Evolutionary conservation across 306 rosid species (phyloP).

Genomic region (Castanea sativa): DNA sequence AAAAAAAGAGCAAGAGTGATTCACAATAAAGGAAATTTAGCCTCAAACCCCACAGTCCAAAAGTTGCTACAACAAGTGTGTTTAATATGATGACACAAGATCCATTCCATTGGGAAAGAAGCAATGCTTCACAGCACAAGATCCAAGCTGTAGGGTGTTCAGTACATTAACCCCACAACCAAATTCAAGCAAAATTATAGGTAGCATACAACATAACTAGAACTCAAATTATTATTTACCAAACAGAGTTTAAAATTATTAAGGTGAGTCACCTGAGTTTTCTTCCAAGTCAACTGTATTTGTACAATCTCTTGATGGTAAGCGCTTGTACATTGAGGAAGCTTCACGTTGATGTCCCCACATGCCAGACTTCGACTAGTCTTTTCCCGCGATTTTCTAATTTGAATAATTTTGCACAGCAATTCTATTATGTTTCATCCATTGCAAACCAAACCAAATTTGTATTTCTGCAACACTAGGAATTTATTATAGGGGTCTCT

Average conservation of each 20-base stretch:
- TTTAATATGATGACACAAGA: not conserved
- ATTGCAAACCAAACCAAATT: conserved; percentile 7
- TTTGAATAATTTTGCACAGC: conserved; percentile 9
- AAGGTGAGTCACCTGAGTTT: conserved; percentile 52
- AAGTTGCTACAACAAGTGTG: not conserved
- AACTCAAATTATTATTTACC: not conserved
- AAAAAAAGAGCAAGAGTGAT: conserved; percentile 4
- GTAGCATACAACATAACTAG: not conserved
- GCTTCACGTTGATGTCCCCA: conserved; percentile 62
- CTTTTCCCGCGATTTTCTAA: conserved; percentile 26
- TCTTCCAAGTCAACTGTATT: conserved; percentile 57
- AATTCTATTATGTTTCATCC: not conserved
- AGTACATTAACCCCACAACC: not conserved
- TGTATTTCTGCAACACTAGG: no score
- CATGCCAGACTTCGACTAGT: conserved; percentile 47
- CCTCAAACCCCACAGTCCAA: not conserved
- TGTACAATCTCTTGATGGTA: conserved; percentile 52
- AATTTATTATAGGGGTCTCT: not conserved
- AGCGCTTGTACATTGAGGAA: conserved; percentile 77
- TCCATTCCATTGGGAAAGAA: not conserved
- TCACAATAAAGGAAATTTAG: not conserved
- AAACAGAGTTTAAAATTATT: conserved; percentile 19
- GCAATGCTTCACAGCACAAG: not conserved
- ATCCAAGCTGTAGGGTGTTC: not conserved
- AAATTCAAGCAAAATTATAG: not conserved